These are phyloP conservation scores for Friedmanniomyces simplex DNA, from an alignment of 495 filamentous ascomycete genomes.

Conservation along the genomic window DNA sequence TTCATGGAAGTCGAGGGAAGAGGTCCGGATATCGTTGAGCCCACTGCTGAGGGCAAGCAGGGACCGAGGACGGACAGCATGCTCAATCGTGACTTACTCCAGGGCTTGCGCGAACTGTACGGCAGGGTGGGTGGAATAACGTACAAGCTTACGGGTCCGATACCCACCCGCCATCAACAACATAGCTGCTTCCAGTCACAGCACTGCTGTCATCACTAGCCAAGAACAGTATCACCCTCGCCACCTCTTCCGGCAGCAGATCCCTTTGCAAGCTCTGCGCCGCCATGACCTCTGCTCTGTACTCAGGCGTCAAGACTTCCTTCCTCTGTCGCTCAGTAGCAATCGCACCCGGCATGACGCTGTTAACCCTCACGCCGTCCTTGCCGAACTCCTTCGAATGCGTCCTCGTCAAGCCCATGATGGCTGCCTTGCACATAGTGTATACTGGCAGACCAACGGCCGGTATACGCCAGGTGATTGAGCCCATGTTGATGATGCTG, in stretches of 20 bases:
- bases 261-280: constrained; percentile 36
- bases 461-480: constrained; percentile 29
- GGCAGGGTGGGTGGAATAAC: no score
- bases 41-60: no score
- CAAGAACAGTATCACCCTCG: constrained; percentile 14
- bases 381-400: constrained; percentile 15
- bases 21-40: no score
- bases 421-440: constrained; percentile 27
- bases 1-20: no score
- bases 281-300: constrained; percentile 30
- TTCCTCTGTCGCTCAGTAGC: constrained; percentile 32
- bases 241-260: constrained; percentile 29
- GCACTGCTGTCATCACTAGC: constrained; percentile 16
- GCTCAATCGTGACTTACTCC: background rate
- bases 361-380: constrained; percentile 20
- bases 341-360: constrained; percentile 27
- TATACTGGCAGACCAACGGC: constrained; percentile 21
- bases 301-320: constrained; percentile 37
- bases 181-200: constrained; percentile 13
- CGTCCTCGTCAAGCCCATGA: constrained; percentile 22
- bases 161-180: constrained; percentile 18
- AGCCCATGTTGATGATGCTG: constrained; percentile 27
- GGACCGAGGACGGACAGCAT: no score
- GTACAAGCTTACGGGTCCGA: no score
- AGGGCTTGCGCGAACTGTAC: no score